These are phyloP conservation scores for Hyphopichia khmerensis DNA, from an alignment of 1,139 yeast species.

Conservation along the genomic window DNA sequence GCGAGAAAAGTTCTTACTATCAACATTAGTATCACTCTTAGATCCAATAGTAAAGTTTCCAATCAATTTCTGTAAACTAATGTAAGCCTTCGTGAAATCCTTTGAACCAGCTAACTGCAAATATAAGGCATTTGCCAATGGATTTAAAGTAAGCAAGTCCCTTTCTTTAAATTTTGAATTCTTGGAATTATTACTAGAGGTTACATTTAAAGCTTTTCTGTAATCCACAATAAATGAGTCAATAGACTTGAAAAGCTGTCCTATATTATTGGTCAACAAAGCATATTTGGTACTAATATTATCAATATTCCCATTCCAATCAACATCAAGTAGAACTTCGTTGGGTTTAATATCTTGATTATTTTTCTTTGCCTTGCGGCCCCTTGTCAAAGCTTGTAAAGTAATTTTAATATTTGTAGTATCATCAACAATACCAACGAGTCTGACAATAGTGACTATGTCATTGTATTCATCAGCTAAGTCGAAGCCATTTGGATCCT, in stretches of 20 bases:
- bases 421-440: constrained; percentile 50
- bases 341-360: constrained; percentile 17
- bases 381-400: constrained; percentile 56
- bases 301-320: constrained; percentile 21
- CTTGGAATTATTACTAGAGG: constrained; percentile 1
- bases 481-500: constrained; percentile 18
- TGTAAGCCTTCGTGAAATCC: constrained; percentile 43
- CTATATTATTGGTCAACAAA: constrained; percentile 22
- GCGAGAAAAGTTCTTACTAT: constrained; percentile 31
- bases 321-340: constrained; percentile 30
- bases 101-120: constrained; percentile 51
- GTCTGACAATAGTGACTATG: constrained; percentile 47
- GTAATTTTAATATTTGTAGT: constrained; percentile 46
- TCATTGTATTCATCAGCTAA: constrained; percentile 12
- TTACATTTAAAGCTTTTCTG: constrained; percentile 20
- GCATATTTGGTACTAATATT: constrained; percentile 19
- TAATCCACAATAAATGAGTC: constrained; percentile 46
- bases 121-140: constrained; percentile 60
- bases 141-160: constrained; percentile 53
- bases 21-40: constrained; percentile 17
- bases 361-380: constrained; percentile 17
- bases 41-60: constrained; percentile 18
- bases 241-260: constrained; percentile 36
- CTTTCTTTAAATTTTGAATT: constrained; percentile 7
- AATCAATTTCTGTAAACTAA: constrained; percentile 34